Evolutionary conservation across 257 asterid genomes (phyloP).

Genomic region (Leonotis leonurus): DNA sequence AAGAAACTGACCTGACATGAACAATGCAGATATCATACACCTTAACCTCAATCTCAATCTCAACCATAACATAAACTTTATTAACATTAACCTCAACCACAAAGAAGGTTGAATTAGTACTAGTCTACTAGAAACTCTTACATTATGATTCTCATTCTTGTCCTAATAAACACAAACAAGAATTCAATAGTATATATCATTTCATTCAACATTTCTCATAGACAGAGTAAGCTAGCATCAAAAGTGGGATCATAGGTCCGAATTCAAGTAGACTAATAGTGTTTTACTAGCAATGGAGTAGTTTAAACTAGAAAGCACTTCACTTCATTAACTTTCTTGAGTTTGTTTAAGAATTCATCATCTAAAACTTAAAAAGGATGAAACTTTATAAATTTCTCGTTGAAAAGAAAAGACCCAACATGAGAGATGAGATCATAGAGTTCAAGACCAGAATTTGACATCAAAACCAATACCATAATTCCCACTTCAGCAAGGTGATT

Average conservation of each 20-base stretch:
- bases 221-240: neutral
- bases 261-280: no score
- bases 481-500: slow-evolving; percentile 51
- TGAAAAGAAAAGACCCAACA: neutral
- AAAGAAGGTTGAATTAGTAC: neutral
- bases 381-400: no score
- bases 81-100: no score
- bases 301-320: neutral
- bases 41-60: neutral
- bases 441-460: neutral
- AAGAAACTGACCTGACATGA: no score
- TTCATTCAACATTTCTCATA: neutral
- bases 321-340: neutral
- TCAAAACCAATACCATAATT: neutral
- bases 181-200: no score
- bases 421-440: neutral
- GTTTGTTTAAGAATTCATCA: no score
- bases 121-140: neutral
- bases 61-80: no score
- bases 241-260: neutral
- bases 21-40: no score
- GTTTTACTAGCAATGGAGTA: no score
- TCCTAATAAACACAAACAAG: neutral
- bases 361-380: no score
- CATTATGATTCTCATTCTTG: neutral